Conservation (phyloP, 352 stramenopile genomes). For the Ochromonadaceae sp. region DNA sequence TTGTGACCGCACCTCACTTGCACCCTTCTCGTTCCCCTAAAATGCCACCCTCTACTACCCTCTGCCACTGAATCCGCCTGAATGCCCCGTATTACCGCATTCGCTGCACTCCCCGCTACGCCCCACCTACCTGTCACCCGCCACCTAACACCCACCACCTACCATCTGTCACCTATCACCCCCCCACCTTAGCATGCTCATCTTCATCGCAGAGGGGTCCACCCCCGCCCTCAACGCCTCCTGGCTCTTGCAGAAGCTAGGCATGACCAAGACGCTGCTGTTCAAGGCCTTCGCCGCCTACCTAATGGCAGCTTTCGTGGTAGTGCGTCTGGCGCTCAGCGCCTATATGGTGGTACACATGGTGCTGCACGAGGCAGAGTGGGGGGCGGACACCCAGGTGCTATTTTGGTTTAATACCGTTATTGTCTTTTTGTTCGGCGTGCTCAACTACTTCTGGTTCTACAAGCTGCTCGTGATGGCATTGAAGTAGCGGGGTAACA, state of each 20-base stretch:
- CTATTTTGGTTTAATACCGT: neutral
- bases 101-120: too few relatives aligned
- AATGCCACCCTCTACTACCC: too few relatives aligned
- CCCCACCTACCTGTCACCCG: too few relatives aligned
- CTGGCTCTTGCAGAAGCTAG: constrained; percentile 4
- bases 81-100: too few relatives aligned
- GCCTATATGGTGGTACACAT: neutral
- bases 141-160: too few relatives aligned
- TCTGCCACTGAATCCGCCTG: too few relatives aligned
- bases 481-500: too few relatives aligned
- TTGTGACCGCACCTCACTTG: too few relatives aligned
- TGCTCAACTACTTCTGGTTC: constrained; percentile 10
- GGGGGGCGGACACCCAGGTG: neutral
- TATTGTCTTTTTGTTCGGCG: constrained; percentile 3
- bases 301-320: neutral
- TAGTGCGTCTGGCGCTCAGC: too few relatives aligned
- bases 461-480: constrained; percentile 14
- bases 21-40: too few relatives aligned
- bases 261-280: neutral
- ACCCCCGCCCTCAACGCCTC: neutral
- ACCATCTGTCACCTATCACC: too few relatives aligned
- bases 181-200: too few relatives aligned
- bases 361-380: neutral
- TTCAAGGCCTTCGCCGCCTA: neutral
- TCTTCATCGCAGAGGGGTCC: constrained; percentile 5